phyloP scores from a whole-genome alignment of 345 rosid genomes.

The Punica granatum region DNA sequence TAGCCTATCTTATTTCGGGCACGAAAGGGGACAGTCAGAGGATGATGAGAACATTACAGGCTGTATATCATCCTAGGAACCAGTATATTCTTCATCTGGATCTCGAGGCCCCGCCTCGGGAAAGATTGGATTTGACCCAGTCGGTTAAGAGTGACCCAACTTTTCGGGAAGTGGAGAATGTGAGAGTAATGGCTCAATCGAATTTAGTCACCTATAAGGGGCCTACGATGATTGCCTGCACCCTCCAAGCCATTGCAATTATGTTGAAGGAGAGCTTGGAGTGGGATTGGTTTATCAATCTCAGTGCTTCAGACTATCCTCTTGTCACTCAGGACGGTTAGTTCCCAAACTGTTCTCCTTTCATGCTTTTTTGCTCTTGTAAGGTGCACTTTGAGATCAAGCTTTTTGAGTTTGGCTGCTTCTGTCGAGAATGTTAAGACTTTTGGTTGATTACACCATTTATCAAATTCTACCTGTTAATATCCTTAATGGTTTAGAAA shows the following conservation, averaged over 20 bases:
- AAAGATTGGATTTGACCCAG: conserved; percentile 60
- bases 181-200: conserved; percentile 81
- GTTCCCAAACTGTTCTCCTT: conserved; percentile 17
- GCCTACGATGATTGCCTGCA: conserved; percentile 88
- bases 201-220: conserved; percentile 92
- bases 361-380: no score
- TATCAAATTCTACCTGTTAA: no score
- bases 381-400: no score
- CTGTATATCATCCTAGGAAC: conserved; percentile 91
- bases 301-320: conserved; percentile 92
- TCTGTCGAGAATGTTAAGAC: no score
- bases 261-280: conserved; percentile 73
- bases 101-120: conserved; percentile 90
- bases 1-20: conserved; percentile 89
- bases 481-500: no score
- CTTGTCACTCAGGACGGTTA: conserved; percentile 92
- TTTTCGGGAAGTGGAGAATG: conserved; percentile 73
- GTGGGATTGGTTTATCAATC: conserved; percentile 96
- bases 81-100: conserved; percentile 91
- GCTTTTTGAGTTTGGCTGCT: neutral
- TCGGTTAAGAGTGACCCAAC: conserved; percentile 65
- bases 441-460: no score
- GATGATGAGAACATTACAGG: conserved; percentile 90
- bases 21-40: conserved; percentile 92
- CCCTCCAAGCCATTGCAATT: conserved; percentile 85